Evolutionary conservation across 495 filamentous ascomycete species (phyloP), one percentile per base, ranked within the genome.

Genomic region (Podospora conica): DNA sequence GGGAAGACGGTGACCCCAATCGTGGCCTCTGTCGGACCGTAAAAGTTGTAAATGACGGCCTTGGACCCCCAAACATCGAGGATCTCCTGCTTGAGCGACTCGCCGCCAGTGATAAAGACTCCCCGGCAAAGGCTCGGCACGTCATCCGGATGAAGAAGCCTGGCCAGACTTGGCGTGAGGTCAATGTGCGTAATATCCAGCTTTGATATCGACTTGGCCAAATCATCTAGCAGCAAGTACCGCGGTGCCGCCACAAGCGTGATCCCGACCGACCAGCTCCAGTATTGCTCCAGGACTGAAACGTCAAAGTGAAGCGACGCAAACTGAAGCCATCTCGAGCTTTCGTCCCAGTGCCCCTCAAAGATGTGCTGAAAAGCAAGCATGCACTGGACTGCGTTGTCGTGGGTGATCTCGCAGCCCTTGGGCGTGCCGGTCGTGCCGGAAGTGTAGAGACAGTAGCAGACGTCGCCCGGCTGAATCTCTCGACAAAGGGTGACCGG

Each of bases 281-380:
- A 95, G 74, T 90, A 96, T 68, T 94, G 91, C 73, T 96, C 92
- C 18, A 95, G 79, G 7, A 95, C 90, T 27, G 89, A 91, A 22
- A 95, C 91, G 69, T 96, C 91, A 65, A 96, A 96, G 73, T 94
- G 91, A 62, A 93, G 90, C 1, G 90, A 91, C 8, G 92, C 92
- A 70, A 96, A 96, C 73, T 96, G 91, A 15, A 96, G 79, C 86
- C 90, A 95, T 57, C 87, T 82, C 1, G 91, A 94, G 15, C 84
- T 72, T 3, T 75, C 66, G 66, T 87, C 81, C 91, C 91, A 93
- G 66, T 86, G 87, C 1, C 80, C 84, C 9, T 72, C 62, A 69
- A 93, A 92, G 5, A 93, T 79, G n/a, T 82, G 70, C 66, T 86
- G 81, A 74, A 93, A 92, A 3, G 90, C 85, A 5, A 88, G 79